Conservation (phyloP, 306 rosid species). For the Begonia peltatifolia region DNA sequence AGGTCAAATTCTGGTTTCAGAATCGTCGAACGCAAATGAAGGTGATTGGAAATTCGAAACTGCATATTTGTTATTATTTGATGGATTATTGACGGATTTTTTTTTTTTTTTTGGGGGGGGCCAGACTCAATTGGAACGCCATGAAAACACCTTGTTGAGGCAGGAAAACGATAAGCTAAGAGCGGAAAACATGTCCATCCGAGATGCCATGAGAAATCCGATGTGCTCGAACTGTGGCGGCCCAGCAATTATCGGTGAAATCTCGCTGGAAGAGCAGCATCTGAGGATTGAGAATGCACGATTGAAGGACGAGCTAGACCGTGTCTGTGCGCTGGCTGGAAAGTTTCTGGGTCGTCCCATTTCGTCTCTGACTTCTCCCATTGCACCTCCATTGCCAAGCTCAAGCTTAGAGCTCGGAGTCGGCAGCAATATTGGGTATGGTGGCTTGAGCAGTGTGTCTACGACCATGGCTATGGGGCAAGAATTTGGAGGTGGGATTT, state of each 20-base stretch:
- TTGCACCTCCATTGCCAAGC: constrained; percentile 46
- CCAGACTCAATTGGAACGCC: constrained; percentile 95
- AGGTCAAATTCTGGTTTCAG: constrained; percentile 98
- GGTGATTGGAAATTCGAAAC: constrained; percentile 18
- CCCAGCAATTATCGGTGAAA: constrained; percentile 68
- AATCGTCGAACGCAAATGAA: constrained; percentile 97
- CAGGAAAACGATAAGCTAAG: constrained; percentile 88
- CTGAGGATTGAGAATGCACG: constrained; percentile 78
- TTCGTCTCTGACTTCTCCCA: constrained; percentile 24
- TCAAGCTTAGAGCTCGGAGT: constrained; percentile 77
- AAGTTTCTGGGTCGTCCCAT: constrained; percentile 68
- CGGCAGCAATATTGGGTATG: constrained; percentile 47
- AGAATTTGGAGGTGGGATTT: constrained; percentile 45
- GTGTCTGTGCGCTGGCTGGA: constrained; percentile 69
- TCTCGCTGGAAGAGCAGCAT: constrained; percentile 71
- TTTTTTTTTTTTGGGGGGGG: neutral
- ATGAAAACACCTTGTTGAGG: constrained; percentile 69
- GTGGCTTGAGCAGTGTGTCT: constrained; percentile 24
- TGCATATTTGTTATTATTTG: too few relatives aligned
- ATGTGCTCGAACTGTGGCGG: constrained; percentile 87
- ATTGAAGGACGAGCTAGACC: constrained; percentile 66
- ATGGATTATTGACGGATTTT: too few relatives aligned
- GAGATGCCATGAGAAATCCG: constrained; percentile 81
- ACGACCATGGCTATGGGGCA: constrained; percentile 41
- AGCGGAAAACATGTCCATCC: constrained; percentile 78